These are phyloP conservation scores for Talaromyces sp. DNA, from an alignment of 2,329 filamentous ascomycete species.

Conservation along the genomic window DNA sequence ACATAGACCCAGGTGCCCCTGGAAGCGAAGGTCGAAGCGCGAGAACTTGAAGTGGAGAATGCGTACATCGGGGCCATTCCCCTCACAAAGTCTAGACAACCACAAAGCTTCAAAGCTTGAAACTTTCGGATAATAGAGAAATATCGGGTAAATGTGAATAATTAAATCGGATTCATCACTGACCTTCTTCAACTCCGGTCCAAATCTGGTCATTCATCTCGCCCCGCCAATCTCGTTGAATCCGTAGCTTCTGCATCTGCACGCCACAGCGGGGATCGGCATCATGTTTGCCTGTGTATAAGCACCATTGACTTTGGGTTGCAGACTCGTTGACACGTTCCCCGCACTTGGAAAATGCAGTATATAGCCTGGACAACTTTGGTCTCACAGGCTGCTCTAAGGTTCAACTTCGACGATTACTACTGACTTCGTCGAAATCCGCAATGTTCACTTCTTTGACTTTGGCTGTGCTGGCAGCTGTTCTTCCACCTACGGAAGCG, in stretches of 20 bases:
- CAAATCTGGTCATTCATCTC: neutral
- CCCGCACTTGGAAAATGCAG: slow-evolving; percentile 8
- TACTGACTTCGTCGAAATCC: neutral
- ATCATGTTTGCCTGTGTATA: neutral
- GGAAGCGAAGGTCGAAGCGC: too few species aligned
- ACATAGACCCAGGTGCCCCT: too few species aligned
- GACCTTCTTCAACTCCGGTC: neutral
- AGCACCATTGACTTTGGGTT: neutral
- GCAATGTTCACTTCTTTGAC: slow-evolving; percentile 14
- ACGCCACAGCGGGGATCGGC: slow-evolving; percentile 13
- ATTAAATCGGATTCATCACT: neutral
- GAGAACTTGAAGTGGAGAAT: too few species aligned
- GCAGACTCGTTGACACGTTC: neutral
- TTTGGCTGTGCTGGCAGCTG: slow-evolving; percentile 19
- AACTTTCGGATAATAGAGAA: too few species aligned
- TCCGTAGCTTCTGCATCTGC: neutral
- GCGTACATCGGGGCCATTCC: too few species aligned
- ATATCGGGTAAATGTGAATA: too few species aligned
- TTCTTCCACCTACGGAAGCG: slow-evolving; percentile 23
- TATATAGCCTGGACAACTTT: slow-evolving; percentile 2
- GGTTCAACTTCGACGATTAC: neutral
- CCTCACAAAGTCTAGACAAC: too few species aligned
- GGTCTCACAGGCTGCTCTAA: neutral
- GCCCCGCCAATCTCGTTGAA: neutral
- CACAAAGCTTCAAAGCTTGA: too few species aligned